Conservation (phyloP, 2,329 filamentous ascomycete species). For the Trichoderma breve region DNA sequence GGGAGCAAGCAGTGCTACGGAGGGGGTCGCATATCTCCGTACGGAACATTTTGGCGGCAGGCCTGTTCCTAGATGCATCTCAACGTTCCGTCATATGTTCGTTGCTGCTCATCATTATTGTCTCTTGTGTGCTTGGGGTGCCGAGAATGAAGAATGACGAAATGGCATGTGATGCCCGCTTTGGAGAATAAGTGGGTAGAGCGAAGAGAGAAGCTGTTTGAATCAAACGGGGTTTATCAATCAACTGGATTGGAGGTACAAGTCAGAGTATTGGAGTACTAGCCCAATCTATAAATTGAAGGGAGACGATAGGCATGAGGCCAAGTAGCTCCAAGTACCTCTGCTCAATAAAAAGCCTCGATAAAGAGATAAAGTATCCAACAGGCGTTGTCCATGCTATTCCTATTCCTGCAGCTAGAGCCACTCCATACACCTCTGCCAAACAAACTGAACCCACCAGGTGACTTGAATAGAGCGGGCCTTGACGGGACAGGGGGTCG, state of each 20-base stretch:
- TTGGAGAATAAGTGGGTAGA: constrained; percentile 4
- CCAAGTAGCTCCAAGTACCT: not conserved
- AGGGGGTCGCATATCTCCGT: constrained; percentile 2
- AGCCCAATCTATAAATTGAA: not conserved
- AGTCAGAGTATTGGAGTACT: not conserved
- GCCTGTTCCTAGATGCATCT: constrained; percentile 13
- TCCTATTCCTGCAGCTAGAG: not conserved
- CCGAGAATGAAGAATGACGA: not conserved
- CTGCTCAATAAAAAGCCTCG: not conserved
- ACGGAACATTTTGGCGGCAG: constrained; percentile 2
- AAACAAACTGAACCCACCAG: not conserved
- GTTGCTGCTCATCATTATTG: constrained; percentile 4
- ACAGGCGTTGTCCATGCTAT: not conserved
- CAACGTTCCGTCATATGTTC: constrained; percentile 10
- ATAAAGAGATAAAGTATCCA: constrained; percentile 10
- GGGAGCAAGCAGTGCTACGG: not conserved
- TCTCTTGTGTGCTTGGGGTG: not conserved
- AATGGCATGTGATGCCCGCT: constrained; percentile 22
- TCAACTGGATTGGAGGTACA: not conserved
- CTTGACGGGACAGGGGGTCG: constrained; percentile 9
- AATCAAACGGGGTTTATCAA: not conserved
- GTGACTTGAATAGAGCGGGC: constrained; percentile 14
- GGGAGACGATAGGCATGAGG: not conserved
- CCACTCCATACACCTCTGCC: not conserved
- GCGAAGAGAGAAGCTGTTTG: not conserved